Base-by-base conservation (phyloP, 2,329 filamentous ascomycete genomes). In the Colletotrichum destructivum region DNA sequence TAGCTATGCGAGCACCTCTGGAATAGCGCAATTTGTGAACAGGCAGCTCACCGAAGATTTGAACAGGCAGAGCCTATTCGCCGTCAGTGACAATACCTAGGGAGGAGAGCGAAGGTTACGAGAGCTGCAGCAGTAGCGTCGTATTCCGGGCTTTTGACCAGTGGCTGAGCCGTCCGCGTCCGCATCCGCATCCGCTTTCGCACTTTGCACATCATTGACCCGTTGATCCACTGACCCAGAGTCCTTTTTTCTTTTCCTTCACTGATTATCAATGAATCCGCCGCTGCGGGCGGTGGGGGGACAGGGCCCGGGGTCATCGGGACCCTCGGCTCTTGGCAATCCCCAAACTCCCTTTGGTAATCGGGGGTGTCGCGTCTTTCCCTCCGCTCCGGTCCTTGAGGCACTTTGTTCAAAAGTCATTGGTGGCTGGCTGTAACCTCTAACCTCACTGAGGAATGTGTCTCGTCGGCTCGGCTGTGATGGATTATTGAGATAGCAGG, bases 181-280 rank as follows among this genome's bases (percentile, higher is more conserved):
- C 68, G 57, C 57, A 26, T 71, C 69, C 69, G 69, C 69, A 71
- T 57, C 69, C 69, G 69, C 69, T 62, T 57, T 71, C 69, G 69
- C 64, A 46, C 47, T 55, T 38, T 40, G 61, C 55, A 8, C 23
- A 46, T 66, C 57, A 35, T 35, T 52, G 18, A 40, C 59, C 21
- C 26, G 6, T 60, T 35, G 18, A 35, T 40, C 44, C 42, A 62
- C 21, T 31, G 31, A 49, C 18, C 46, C 46, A 62, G 15, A 18
- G 35, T 52, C 47, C 46, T 42, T 52, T 23, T 16, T 35, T 35
- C 31, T 35, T 35, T 35, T 35, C 8, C 31, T 9, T 23, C 26
- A 21, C 40, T 65, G 57, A 47, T 16, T 23, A 56, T 44, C 26
- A 40, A 15, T 11, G 38, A 38, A 59, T 47, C 49, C 63, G 57